Evolutionary conservation across 371 early-diverging fungal genomes (phyloP), one percentile per base, ranked within the genome.

Genomic region (Circinella minor): DNA sequence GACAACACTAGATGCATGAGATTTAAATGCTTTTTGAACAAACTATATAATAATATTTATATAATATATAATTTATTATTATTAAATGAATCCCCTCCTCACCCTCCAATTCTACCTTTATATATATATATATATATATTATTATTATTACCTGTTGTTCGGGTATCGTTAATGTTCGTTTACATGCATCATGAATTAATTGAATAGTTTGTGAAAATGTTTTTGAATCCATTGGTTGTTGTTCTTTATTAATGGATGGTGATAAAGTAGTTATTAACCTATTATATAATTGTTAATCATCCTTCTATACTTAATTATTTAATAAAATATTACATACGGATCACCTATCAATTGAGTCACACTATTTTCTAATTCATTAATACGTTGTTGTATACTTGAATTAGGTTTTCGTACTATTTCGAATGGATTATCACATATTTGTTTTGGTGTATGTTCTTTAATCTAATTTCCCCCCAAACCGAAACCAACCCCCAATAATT

Each of bases 81-180:
- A 14, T 4, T 57, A 46, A 27, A 13, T 37, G 4, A 55, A 10
- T 48, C 18, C 0, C 27, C 14, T 57, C 20, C 7, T 5, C 15
- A 8, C 14, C 51, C 51, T 17, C 4, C 4, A 8, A 51, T 51
- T 51, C 51, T n/a, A n/a, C 5, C 5, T 5, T 51, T 51, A n/a
- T n/a, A 13, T 51, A 27, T 1, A 27, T 27, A 27, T 51, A 15
- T n/a, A n/a, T n/a, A n/a, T n/a, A n/a, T n/a, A n/a, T n/a, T n/a
- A n/a, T n/a, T n/a, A n/a, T n/a, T n/a, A n/a, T 15, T 73, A 77
- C 81, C 74, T 85, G 77, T 18, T 76, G 75, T 43, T 85, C 82
- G 36, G 80, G 76, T 48, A 85, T 67, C 10, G 83, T 78, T 46
- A 85, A 55, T 39, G 73, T 74, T 10, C 82, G 68, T 13, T 36